Percentiles rank a stretch among this genome's conserved stretches.
Evolutionary conservation across 345 rosid genomes (phyloP).

Genomic region (Populus alba): DNA sequence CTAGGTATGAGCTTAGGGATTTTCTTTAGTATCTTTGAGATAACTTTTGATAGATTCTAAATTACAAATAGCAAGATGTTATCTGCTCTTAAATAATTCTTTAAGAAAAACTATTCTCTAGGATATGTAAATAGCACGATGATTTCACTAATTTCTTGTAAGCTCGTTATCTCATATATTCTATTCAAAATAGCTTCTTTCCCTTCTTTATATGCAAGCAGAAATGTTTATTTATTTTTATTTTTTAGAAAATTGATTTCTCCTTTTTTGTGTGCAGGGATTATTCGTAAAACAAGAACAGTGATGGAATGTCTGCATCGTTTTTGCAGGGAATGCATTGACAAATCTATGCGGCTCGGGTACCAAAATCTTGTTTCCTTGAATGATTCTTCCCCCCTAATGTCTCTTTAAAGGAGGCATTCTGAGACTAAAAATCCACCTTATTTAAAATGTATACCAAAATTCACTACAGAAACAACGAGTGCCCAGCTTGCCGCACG

Average conservation of each 20-base stretch:
- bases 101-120: neutral
- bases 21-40: slow-evolving; percentile 4
- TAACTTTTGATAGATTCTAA: neutral
- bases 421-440: neutral
- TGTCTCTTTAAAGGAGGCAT: neutral
- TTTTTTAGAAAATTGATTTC: slow-evolving; percentile 4
- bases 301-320: slow-evolving; percentile 89
- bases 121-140: neutral
- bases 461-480: slow-evolving; percentile 61
- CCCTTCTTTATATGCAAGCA: neutral
- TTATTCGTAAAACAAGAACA: slow-evolving; percentile 78
- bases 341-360: slow-evolving; percentile 83
- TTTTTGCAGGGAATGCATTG: slow-evolving; percentile 84
- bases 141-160: neutral
- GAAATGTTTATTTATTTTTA: neutral
- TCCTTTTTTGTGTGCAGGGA: slow-evolving; percentile 40
- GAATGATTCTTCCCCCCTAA: neutral
- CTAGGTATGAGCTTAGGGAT: slow-evolving; percentile 42
- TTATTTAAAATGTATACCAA: slow-evolving; percentile 5
- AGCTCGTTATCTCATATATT: neutral
- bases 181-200: neutral
- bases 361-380: slow-evolving; percentile 25
- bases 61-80: neutral
- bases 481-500: slow-evolving; percentile 84
- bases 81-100: neutral